A percentile compares a stretch with the other conserved stretches of the same genome.
These are phyloP conservation scores for Lentinula sp. DNA, from an alignment of 768 basidiomycete genomes.

Conservation along the genomic window DNA sequence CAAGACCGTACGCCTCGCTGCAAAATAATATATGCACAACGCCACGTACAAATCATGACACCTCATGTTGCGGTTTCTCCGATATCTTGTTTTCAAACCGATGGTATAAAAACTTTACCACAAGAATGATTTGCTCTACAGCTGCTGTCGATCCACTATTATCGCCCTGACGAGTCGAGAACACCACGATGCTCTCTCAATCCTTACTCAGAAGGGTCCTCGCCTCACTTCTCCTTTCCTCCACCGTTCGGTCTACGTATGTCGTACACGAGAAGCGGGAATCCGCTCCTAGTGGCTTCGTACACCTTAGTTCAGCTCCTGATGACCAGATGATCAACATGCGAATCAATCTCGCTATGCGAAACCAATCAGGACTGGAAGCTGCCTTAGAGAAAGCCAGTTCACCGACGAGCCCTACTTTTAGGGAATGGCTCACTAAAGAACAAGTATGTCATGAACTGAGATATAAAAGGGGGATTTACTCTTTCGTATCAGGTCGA, in stretches of 20 bases:
- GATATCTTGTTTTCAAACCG: background rate
- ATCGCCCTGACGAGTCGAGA: background rate
- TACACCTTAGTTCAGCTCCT: background rate
- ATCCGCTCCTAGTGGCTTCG: background rate
- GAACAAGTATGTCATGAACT: slow-evolving; percentile 17
- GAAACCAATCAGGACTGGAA: background rate
- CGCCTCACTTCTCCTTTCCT: background rate
- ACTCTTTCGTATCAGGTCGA: slow-evolving; percentile 9
- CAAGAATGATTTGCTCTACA: background rate
- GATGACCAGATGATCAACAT: background rate
- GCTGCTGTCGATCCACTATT: background rate
- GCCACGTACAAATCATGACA: background rate
- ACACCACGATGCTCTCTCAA: background rate
- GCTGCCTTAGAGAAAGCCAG: background rate
- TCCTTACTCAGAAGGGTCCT: background rate
- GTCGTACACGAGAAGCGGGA: background rate
- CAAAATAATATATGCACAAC: background rate
- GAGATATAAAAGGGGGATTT: too few relatives aligned
- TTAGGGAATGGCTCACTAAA: slow-evolving; percentile 24
- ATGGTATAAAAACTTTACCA: background rate
- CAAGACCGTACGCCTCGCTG: background rate
- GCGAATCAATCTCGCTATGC: background rate
- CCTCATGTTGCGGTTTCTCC: background rate
- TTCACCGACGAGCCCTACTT: slow-evolving; percentile 18
- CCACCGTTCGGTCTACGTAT: background rate